Evolutionary conservation across 2,329 filamentous ascomycete species (phyloP).

Genomic region (Pseudogymnoascus sp.): DNA sequence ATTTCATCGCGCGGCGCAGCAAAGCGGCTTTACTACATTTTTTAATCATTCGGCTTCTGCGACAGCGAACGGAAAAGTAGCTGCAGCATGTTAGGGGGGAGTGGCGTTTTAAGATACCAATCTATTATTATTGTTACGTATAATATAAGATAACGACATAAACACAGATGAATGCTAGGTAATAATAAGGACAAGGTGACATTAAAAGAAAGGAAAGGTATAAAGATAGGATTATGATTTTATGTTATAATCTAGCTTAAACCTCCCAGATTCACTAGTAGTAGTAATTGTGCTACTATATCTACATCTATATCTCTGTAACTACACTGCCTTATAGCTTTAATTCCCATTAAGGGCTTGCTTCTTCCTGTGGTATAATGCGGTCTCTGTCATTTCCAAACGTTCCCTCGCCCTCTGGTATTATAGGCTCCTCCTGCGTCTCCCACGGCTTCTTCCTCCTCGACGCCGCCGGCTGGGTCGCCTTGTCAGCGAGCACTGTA

Average conservation of each 20-base stretch:
- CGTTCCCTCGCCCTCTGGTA: slow-evolving; percentile 29
- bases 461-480: slow-evolving; percentile 31
- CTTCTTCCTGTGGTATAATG: slow-evolving; percentile 23
- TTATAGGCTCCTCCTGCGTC: slow-evolving; percentile 38
- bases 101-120: neutral
- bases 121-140: neutral
- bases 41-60: neutral
- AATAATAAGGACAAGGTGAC: neutral
- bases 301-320: neutral
- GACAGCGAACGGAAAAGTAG: neutral
- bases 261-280: neutral
- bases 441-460: slow-evolving; percentile 70
- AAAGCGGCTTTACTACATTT: neutral
- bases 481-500: slow-evolving; percentile 64
- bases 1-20: neutral
- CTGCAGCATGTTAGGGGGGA: neutral
- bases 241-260: neutral
- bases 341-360: neutral
- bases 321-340: neutral
- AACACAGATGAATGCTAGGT: neutral
- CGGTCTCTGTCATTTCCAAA: slow-evolving; percentile 25
- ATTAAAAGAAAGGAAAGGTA: neutral
- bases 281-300: neutral
- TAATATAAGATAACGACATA: neutral
- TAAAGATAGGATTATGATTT: neutral